Evolutionary conservation across 2,329 filamentous ascomycete genomes (phyloP).

Genomic region (Colletotrichum liriopes): DNA sequence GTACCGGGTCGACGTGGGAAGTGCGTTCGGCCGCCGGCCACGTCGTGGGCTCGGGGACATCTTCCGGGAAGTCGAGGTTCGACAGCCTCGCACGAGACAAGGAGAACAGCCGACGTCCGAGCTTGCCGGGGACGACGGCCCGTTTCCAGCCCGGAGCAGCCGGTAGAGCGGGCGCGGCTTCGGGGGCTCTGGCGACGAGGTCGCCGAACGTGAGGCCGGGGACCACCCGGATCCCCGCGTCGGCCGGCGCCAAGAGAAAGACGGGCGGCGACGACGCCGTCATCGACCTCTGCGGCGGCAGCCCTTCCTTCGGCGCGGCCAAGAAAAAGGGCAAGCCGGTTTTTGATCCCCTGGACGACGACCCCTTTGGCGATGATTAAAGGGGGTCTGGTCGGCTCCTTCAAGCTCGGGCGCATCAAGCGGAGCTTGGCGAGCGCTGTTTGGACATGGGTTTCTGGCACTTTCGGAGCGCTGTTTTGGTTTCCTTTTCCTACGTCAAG

Average conservation of each 20-base stretch:
- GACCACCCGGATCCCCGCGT: not conserved
- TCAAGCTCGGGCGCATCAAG: not conserved
- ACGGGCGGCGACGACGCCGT: slow-evolving; percentile 16
- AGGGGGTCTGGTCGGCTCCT: not conserved
- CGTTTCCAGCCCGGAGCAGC: not conserved
- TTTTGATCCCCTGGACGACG: slow-evolving; percentile 30
- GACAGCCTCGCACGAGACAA: slow-evolving; percentile 13
- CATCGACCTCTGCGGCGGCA: slow-evolving; percentile 35
- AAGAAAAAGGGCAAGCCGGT: slow-evolving; percentile 7
- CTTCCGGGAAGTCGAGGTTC: slow-evolving; percentile 17
- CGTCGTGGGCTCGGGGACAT: slow-evolving; percentile 22
- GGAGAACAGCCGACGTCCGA: slow-evolving; percentile 5
- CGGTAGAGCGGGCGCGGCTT: not conserved
- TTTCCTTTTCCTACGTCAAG: not conserved
- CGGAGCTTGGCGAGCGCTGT: not conserved
- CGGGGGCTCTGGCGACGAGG: slow-evolving; percentile 6
- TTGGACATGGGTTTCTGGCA: not conserved
- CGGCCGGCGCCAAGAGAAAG: slow-evolving; percentile 24
- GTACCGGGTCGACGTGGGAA: slow-evolving; percentile 24
- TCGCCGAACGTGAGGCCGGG: slow-evolving; percentile 17
- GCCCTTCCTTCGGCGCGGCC: not conserved
- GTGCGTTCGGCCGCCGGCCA: slow-evolving; percentile 17
- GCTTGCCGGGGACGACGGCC: not conserved
- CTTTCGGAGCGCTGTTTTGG: not conserved
- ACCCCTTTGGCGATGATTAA: slow-evolving; percentile 38